Evolutionary conservation across 2,329 filamentous ascomycete genomes (phyloP).

Genomic region (Colletotrichum musae): DNA sequence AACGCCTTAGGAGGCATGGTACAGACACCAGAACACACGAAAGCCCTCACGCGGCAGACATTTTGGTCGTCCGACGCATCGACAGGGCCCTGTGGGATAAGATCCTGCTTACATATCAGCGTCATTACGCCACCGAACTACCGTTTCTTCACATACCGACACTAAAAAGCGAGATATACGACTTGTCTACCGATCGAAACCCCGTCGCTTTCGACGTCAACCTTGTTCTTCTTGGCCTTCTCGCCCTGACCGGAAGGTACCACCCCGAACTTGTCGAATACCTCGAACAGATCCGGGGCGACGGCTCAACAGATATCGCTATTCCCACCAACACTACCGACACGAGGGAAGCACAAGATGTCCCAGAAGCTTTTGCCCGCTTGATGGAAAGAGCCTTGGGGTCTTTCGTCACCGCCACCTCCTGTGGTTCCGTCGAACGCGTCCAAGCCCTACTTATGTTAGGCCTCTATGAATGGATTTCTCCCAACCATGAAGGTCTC

Average conservation of each 20-base stretch:
- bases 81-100: slow-evolving; percentile 77
- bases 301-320: slow-evolving; percentile 44
- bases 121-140: slow-evolving; percentile 80
- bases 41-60: slow-evolving; percentile 65
- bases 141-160: slow-evolving; percentile 78
- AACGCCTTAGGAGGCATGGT: slow-evolving; percentile 59
- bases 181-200: slow-evolving; percentile 3
- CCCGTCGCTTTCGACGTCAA: slow-evolving; percentile 52
- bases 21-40: slow-evolving; percentile 43
- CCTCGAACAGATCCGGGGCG: slow-evolving; percentile 5
- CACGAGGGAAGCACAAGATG: slow-evolving; percentile 55
- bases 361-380: slow-evolving; percentile 75
- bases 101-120: slow-evolving; percentile 77
- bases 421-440: slow-evolving; percentile 70
- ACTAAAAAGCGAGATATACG: slow-evolving; percentile 66
- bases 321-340: background rate
- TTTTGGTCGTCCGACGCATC: slow-evolving; percentile 72
- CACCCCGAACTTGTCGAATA: slow-evolving; percentile 60
- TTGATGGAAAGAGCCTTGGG: slow-evolving; percentile 67
- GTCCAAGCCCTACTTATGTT: slow-evolving; percentile 80
- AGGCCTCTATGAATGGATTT: slow-evolving; percentile 79
- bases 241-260: slow-evolving; percentile 78
- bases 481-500: slow-evolving; percentile 67
- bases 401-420: slow-evolving; percentile 62
- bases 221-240: slow-evolving; percentile 74